Evolutionary conservation across 345 rosid species (phyloP).

Genomic region (Eutrema japonicum): DNA sequence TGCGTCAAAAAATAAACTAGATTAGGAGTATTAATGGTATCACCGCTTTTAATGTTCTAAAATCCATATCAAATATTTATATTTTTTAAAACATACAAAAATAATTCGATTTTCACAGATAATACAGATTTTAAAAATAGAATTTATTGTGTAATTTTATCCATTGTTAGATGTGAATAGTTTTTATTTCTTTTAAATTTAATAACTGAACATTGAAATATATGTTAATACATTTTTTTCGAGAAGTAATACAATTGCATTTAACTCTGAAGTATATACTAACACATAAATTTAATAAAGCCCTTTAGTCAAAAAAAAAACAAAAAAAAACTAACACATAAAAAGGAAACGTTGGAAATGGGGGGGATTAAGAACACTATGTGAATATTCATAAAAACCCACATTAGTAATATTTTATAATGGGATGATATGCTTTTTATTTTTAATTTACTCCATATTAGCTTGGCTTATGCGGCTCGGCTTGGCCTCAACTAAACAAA

Average conservation of each 20-base stretch:
- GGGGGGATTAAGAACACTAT: constrained; percentile 11
- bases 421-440: background rate
- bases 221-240: background rate
- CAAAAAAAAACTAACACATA: background rate
- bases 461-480: constrained; percentile 38
- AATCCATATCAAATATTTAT: background rate
- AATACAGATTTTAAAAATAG: background rate
- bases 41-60: constrained; percentile 2
- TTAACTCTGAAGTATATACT: constrained; percentile 1
- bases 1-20: constrained; percentile 11
- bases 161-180: background rate
- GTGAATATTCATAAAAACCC: constrained; percentile 41
- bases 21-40: constrained; percentile 25
- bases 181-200: background rate
- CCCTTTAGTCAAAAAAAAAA: too few species aligned
- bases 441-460: background rate
- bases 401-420: background rate
- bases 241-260: too few species aligned
- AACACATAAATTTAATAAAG: background rate
- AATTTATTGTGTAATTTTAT: background rate
- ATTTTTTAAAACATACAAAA: background rate
- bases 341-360: constrained; percentile 28
- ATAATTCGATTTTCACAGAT: background rate
- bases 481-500: constrained; percentile 15
- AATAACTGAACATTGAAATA: constrained; percentile 1